Evolutionary conservation across 169 alveolate genomes (phyloP), one percentile per base, ranked within the genome.

Genomic region (Eimeria falciformis): DNA sequence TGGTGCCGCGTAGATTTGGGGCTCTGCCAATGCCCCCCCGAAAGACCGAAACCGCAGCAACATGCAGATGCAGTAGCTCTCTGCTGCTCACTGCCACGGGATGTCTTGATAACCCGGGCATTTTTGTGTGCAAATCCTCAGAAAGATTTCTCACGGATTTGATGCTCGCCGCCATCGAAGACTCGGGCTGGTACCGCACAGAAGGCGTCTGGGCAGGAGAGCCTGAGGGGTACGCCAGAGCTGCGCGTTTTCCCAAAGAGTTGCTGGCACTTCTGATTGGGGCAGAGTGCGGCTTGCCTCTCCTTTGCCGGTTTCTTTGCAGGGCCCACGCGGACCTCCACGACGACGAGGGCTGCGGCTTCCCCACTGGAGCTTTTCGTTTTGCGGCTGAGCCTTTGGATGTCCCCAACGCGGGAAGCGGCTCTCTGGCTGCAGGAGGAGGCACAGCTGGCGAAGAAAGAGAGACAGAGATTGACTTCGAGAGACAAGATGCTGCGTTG

Each of bases 111-210:
- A 27, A 14, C 11, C 55, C 62, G 62, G n/a, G n/a, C n/a, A n/a
- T n/a, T 50, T 14, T 50, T 50, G n/a, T 50, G 56, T 79, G 75
- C 33, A 29, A 27, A 25, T 12, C 53, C 5, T 40, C 87, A 79
- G 88, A 53, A 29, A 43, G 29, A 12, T 58, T 27, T 40, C 23
- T 47, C 27, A 53, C 33, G 71, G 88, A 79, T 17, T n/a, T 79
- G 53, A 29, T 50, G 53, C 88, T 79, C 18, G 88, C 73, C 7
- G 88, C 88, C 47, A 27, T 79, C 50, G 88, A 79, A n/a, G 88
- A 79, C 23, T 50, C 88, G 18, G 88, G 88, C 17, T 79, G 88
- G 88, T 79, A 79, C 40, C 11, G 47, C 23, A 79, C 50, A 27
- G 88, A 79, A 17, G 1, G 27, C 53, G 1, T 27, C 12, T 79